Conservation (phyloP, 352 stramenopile genomes). For the Plasmopara muralis region DNA sequence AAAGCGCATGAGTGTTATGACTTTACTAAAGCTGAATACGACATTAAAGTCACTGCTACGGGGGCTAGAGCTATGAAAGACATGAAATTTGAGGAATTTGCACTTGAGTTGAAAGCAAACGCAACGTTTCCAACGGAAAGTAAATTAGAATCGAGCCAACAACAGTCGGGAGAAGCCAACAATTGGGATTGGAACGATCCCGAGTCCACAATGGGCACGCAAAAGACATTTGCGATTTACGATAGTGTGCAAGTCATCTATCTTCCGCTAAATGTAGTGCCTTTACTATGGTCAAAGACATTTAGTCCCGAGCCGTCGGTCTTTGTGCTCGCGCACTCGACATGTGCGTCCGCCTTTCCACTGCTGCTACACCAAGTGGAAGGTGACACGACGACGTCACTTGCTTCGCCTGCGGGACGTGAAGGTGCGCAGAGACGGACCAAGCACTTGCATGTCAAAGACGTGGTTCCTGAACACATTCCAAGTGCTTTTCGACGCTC, state of each 20-base stretch:
- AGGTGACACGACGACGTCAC: constrained; percentile 1
- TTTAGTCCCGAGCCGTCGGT: constrained; percentile 44
- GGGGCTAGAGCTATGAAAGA: constrained; percentile 9
- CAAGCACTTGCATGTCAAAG: constrained; percentile 52
- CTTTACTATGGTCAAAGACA: constrained; percentile 41
- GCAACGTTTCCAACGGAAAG: constrained; percentile 9
- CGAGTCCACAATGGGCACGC: not conserved
- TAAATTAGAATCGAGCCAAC: constrained; percentile 6
- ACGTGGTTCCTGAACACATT: constrained; percentile 64
- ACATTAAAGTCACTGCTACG: constrained; percentile 1
- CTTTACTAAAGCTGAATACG: constrained; percentile 21
- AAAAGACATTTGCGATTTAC: not conserved
- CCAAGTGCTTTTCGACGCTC: constrained; percentile 48
- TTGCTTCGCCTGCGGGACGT: constrained; percentile 8
- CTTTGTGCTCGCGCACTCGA: constrained; percentile 64
- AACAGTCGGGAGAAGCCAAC: constrained; percentile 11
- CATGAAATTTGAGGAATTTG: constrained; percentile 55
- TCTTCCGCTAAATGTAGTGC: constrained; percentile 49
- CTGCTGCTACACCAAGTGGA: constrained; percentile 55
- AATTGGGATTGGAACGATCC: constrained; percentile 55
- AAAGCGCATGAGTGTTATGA: constrained; percentile 63
- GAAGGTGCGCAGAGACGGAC: constrained; percentile 3
- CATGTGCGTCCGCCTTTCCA: constrained; percentile 62
- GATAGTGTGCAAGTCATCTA: constrained; percentile 38
- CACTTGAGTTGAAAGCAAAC: constrained; percentile 19